Evolutionary conservation across 2,329 filamentous ascomycete genomes (phyloP), one percentile per base, ranked within the genome.

Genomic region (Fusarium sp.): DNA sequence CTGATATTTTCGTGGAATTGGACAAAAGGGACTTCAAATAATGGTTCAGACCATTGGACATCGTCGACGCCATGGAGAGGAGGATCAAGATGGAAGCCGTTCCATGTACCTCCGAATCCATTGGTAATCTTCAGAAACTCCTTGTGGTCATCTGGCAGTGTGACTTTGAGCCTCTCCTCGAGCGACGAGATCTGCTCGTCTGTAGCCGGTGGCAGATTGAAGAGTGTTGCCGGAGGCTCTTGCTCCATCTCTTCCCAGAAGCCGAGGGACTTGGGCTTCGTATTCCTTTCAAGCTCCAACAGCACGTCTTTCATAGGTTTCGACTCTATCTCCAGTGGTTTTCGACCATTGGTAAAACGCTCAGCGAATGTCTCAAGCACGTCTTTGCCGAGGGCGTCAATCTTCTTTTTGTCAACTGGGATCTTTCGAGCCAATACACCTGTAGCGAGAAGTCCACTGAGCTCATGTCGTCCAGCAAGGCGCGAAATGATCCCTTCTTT

Each of bases 71-170:
- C 49, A 7, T 29, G 46, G 4, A 75, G 27, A 1, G 45, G 57
- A 12, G 59, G 42, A 1, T 72, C 73, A 7, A 55, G 50, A 20
- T 57, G 64, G 20, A 61, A 72, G 4, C 73, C 73, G 14, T 75
- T 75, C 73, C 71, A 75, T 20, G 64, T 58, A 4, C 60, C 29
- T 18, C 65, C 71, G 44, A 74, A 72, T 0, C 73, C 73, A 39
- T 75, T 75, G 17, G 44, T 75, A 17, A 72, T 62, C 22, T 59
- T 72, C 1, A 75, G 35, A 17, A 75, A 75, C 2, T 68, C 63
- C 7, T 75, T 75, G 18, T 74, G 74, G 33, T 75, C 73, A 3
- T 54, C 46, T n/a, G 73, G 73, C 0, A 75, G 33, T 2, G 33
- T 38, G 0, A 47, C 17, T 2, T 58, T 42, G 9, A 75, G 42